Evolutionary conservation across 176 grass and related monocot genomes (phyloP), one percentile per base, ranked within the genome.

Genomic region (Cenchrus fungigraminus): DNA sequence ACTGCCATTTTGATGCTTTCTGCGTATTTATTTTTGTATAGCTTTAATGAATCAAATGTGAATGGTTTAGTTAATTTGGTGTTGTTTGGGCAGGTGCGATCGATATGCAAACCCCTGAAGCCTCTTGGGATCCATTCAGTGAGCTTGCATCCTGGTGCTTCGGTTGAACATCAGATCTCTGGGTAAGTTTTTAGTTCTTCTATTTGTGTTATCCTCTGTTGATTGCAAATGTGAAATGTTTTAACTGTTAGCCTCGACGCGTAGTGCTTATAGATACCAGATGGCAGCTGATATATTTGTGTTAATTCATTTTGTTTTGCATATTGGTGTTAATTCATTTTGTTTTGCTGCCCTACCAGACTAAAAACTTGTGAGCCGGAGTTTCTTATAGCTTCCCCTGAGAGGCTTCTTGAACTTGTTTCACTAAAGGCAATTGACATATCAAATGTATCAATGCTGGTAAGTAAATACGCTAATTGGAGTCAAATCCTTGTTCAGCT

Each of bases 371-470:
- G 93, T 46, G 96, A 98, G 28, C 96, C 93, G 0, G 96, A 98
- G 91, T 98, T 98, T 58, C 77, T 98, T 89, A 83, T 98, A 82
- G 90, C 96, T 34, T 89, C 93, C 8, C 96, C 91, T 11, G 93
- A 87, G 47, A 90, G 96, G 74, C 88, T 94, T 85, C 89, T 95
- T 89, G 93, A 98, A 59, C 88, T 98, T 63, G 65, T 94, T 40
- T 85, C 74, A 4, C 47, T 96, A 57, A 91, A 82, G 69, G 91
- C 90, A 5, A 83, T 95, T 70, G 93, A 96, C 71, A 95, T 94
- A 62, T 98, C 93, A 19, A 65, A 45, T 47, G 86, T 94, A 79
- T 95, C 93, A 42, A 86, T 98, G 87, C 59, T 98, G 91, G 97
- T 98, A 84, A 89, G 90, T 43, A 82, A 84, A 70, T 63, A 40